phyloP scores from a whole-genome alignment of 2,329 filamentous ascomycete species.

The Scleromitrula shiraiana region DNA sequence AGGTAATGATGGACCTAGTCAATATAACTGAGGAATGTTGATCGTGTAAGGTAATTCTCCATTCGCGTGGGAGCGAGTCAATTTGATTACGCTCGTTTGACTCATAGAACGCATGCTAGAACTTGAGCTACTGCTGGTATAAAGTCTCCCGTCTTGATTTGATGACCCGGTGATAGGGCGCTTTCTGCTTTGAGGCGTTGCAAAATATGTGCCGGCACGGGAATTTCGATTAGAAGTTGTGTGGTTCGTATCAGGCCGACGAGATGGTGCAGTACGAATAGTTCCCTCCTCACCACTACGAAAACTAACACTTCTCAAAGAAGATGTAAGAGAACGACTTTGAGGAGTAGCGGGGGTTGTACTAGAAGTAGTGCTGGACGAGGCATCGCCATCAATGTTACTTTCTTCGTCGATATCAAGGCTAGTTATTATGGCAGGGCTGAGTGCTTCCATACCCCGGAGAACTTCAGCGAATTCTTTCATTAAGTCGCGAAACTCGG shows the following conservation, averaged over 20 bases:
- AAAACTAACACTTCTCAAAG: slow-evolving; percentile 15
- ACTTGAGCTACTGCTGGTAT: slow-evolving; percentile 15
- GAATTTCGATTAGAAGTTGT: slow-evolving; percentile 12
- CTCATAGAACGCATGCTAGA: slow-evolving; percentile 22
- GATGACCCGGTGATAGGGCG: slow-evolving; percentile 14
- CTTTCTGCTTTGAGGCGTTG: slow-evolving; percentile 21
- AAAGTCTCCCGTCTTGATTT: slow-evolving; percentile 21
- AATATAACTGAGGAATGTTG: slow-evolving; percentile 17
- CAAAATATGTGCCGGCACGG: slow-evolving; percentile 22
- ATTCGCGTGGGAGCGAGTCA: slow-evolving; percentile 20
- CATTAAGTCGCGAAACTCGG: slow-evolving; percentile 73
- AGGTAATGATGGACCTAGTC: neutral
- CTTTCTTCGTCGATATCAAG: slow-evolving; percentile 21
- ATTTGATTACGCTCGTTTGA: slow-evolving; percentile 26
- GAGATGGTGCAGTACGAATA: slow-evolving; percentile 23
- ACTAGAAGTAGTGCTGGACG: slow-evolving; percentile 11
- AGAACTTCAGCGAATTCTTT: slow-evolving; percentile 74
- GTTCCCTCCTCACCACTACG: slow-evolving; percentile 25
- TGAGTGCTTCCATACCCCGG: slow-evolving; percentile 57
- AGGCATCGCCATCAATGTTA: slow-evolving; percentile 25
- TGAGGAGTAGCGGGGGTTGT: slow-evolving; percentile 19
- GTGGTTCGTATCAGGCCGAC: slow-evolving; percentile 11
- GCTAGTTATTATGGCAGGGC: slow-evolving; percentile 17
- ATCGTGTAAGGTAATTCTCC: slow-evolving; percentile 24
- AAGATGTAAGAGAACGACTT: slow-evolving; percentile 24